phyloP scores from a whole-genome alignment of 768 basidiomycete species.

The Cubamyces lactineus region DNA sequence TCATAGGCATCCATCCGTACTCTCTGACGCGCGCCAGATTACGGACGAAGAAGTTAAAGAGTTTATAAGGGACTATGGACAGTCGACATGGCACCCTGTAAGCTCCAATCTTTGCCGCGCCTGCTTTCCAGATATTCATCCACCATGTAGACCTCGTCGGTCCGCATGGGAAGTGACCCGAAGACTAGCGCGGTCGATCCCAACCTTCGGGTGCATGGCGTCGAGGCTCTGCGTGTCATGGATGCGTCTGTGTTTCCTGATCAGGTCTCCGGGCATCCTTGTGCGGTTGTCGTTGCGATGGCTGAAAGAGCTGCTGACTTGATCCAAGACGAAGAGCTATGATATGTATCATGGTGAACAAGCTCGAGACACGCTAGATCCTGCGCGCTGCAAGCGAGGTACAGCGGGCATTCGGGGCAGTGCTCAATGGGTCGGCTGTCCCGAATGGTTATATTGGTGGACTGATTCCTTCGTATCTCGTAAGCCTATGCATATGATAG shows the following conservation, averaged over 20 bases:
- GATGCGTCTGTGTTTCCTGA: constrained; percentile 20
- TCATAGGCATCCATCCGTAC: neutral
- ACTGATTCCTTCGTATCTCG: too few species aligned
- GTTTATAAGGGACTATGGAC: constrained; percentile 5
- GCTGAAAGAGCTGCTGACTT: constrained; percentile 25
- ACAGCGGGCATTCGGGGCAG: too few species aligned
- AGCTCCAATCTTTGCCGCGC: neutral
- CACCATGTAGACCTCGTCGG: constrained; percentile 33
- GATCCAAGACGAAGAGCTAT: constrained; percentile 31
- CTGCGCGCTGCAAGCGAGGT: too few species aligned
- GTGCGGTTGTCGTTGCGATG: constrained; percentile 21
- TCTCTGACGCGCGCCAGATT: neutral
- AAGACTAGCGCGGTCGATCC: constrained; percentile 46
- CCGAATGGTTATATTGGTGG: too few species aligned
- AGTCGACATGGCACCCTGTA: constrained; percentile 30
- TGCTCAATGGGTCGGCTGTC: too few species aligned
- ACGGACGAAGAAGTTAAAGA: constrained; percentile 15
- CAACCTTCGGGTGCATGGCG: constrained; percentile 46
- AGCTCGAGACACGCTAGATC: too few species aligned
- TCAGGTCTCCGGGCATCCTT: constrained; percentile 22
- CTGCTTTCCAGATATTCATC: neutral
- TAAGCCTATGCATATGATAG: too few species aligned
- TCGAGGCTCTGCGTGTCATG: constrained; percentile 43
- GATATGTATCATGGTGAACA: neutral
- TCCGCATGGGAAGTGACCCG: constrained; percentile 37